phyloP scores from a whole-genome alignment of 768 basidiomycete species.

The Suillus tomentosus region DNA sequence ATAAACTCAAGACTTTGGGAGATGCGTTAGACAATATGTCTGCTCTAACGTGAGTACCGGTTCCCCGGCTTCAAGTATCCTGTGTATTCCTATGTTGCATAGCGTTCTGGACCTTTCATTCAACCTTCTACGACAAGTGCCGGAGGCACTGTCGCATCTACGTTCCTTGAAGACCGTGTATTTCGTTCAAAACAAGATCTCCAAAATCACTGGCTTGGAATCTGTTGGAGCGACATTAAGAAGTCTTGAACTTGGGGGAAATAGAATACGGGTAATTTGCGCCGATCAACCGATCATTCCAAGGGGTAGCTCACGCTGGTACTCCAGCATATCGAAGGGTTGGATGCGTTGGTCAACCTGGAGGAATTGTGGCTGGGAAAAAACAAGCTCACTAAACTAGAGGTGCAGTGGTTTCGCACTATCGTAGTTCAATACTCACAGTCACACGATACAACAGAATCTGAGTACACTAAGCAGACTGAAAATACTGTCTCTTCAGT shows the following conservation, averaged over 20 bases:
- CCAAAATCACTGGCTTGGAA: constrained; percentile 69
- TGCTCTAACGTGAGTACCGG: constrained; percentile 54
- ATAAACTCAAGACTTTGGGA: constrained; percentile 78
- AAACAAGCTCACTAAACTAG: constrained; percentile 90
- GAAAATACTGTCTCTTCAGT: constrained; percentile 87
- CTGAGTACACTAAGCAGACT: constrained; percentile 70
- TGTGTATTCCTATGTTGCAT: constrained; percentile 5
- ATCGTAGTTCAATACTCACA: constrained; percentile 4
- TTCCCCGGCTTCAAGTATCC: constrained; percentile 2
- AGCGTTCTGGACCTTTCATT: constrained; percentile 93
- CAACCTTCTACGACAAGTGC: constrained; percentile 79
- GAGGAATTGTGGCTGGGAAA: constrained; percentile 98
- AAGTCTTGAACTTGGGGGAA: constrained; percentile 93
- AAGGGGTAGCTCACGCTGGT: constrained; percentile 5
- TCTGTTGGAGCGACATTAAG: constrained; percentile 56
- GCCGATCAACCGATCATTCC: constrained; percentile 1
- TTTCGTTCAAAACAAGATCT: constrained; percentile 96
- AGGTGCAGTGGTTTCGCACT: constrained; percentile 47
- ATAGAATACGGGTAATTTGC: constrained; percentile 77
- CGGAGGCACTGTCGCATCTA: constrained; percentile 61
- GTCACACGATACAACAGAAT: constrained; percentile 48
- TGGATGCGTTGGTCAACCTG: constrained; percentile 77
- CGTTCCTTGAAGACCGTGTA: constrained; percentile 75
- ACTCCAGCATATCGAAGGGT: constrained; percentile 81
- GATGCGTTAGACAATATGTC: constrained; percentile 60